Conservation (phyloP, 1,284 basidiomycete species). For the Trametes polyzona region DNA sequence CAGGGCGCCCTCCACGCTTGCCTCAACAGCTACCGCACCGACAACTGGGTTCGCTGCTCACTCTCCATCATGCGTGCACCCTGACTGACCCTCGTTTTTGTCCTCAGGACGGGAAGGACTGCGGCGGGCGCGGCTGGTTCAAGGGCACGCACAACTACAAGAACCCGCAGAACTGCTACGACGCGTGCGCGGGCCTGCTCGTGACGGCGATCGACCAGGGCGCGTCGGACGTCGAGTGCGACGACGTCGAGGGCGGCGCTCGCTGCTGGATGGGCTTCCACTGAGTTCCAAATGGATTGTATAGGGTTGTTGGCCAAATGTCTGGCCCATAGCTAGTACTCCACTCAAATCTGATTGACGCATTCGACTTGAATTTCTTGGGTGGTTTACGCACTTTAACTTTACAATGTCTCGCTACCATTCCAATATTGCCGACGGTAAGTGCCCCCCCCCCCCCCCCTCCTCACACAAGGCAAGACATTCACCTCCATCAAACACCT, state of each 20-base stretch:
- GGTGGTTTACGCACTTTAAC: too few species aligned
- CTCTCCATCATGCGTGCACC: neutral
- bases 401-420: too few species aligned
- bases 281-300: too few species aligned
- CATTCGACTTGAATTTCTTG: too few species aligned
- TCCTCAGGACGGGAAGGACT: neutral
- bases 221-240: neutral
- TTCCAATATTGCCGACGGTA: too few species aligned
- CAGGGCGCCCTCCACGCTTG: neutral
- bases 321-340: too few species aligned
- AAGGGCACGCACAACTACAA: neutral
- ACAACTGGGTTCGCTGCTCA: neutral
- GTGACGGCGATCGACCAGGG: neutral
- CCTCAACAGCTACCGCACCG: neutral
- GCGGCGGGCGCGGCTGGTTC: neutral
- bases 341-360: too few species aligned
- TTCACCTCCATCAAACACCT: too few species aligned
- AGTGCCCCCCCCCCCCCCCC: too few species aligned
- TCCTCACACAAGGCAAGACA: too few species aligned
- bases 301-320: too few species aligned
- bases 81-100: too few species aligned
- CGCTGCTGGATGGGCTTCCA: neutral
- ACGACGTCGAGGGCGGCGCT: neutral
- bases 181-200: neutral
- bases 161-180: neutral